Base-by-base conservation (phyloP, 2,329 filamentous ascomycete genomes). In the Didymella keratinophila region DNA sequence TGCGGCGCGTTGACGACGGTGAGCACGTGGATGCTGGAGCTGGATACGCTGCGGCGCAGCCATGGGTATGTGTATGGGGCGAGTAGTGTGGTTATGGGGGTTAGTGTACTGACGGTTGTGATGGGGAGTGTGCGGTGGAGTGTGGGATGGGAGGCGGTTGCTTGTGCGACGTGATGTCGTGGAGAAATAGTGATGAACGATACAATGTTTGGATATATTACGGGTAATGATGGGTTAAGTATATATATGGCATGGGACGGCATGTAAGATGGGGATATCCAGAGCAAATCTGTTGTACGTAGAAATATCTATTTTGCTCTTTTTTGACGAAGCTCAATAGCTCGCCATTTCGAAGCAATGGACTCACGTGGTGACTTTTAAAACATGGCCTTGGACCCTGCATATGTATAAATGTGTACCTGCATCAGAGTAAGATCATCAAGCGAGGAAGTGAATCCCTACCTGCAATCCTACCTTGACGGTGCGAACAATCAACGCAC, bases 91-190 rank as follows among this genome's bases (percentile, higher is more conserved):
- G 71, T 80, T 0, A 80, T 80, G 0, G 86, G 84, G 2, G 70
- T 92, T 56, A 81, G 80, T 11, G 65, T 89, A 11, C 76, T 91
- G 81, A 82, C 93, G 23, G 80, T 86, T 0, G 83, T 93, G 18
- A 91, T 94, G 87, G 92, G 92, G 0, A 87, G 88, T 58, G 77
- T 94, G 70, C 79, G 84, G 59, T 96, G 91, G 92, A 88, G 82
- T 21, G 69, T 80, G 6, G 81, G 80, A 2, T 82, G 73, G 72
- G 61, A 56, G 10, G 55, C 59, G 18, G 66, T 73, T 23, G 71
- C 68, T 25, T 82, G 80, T 66, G 63, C 53, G 14, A 58, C 52
- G 12, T 69, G 44, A 61, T 45, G 47, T 2, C 4, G 23, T 25
- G 23, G 23, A 25, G n/a, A n/a, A n/a, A n/a, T n/a, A n/a, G n/a